Percentiles rank a stretch among this genome's conserved stretches.
Conservation (phyloP, 352 stramenopile genomes). For the Globisporangium cystogenes region DNA sequence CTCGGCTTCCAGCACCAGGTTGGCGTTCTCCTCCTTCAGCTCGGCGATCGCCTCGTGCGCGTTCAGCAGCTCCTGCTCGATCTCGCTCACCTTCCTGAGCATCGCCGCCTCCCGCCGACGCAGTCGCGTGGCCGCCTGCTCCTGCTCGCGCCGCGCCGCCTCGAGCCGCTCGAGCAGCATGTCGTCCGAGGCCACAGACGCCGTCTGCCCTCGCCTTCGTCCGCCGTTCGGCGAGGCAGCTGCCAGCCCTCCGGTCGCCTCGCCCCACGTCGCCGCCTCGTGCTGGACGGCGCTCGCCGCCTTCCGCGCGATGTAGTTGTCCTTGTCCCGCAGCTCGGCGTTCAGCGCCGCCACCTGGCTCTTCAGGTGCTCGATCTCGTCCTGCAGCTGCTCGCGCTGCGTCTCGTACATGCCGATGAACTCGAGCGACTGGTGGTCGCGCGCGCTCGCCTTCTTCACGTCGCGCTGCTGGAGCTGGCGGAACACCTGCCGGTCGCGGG, state of each 20-base stretch:
- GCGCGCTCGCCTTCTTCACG: conserved; percentile 39
- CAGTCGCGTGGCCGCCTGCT: conserved; percentile 50
- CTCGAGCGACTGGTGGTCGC: conserved; percentile 65
- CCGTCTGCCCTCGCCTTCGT: not conserved
- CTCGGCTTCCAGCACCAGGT: conserved; percentile 65
- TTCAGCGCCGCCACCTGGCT: conserved; percentile 55
- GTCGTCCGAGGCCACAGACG: conserved; percentile 45
- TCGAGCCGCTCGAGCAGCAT: conserved; percentile 75
- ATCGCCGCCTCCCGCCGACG: conserved; percentile 63
- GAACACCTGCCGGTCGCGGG: conserved; percentile 52
- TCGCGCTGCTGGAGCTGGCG: conserved; percentile 63
- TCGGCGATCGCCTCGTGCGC: conserved; percentile 60
- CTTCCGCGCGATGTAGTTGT: conserved; percentile 58
- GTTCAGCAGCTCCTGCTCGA: conserved; percentile 64
- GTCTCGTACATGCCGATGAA: conserved; percentile 65
- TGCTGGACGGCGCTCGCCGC: conserved; percentile 2
- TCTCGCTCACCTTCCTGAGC: conserved; percentile 70
- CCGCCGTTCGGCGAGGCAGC: not conserved
- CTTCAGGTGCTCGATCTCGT: conserved; percentile 66
- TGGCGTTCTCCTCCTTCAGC: conserved; percentile 79
- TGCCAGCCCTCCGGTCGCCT: conserved; percentile 12
- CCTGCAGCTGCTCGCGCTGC: conserved; percentile 63
- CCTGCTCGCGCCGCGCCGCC: conserved; percentile 62
- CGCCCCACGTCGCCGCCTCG: conserved; percentile 8
- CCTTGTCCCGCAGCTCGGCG: conserved; percentile 71